These are phyloP conservation scores for Chenopodium berlandieri DNA, from an alignment of 148 eudicot genomes.

Conservation along the genomic window DNA sequence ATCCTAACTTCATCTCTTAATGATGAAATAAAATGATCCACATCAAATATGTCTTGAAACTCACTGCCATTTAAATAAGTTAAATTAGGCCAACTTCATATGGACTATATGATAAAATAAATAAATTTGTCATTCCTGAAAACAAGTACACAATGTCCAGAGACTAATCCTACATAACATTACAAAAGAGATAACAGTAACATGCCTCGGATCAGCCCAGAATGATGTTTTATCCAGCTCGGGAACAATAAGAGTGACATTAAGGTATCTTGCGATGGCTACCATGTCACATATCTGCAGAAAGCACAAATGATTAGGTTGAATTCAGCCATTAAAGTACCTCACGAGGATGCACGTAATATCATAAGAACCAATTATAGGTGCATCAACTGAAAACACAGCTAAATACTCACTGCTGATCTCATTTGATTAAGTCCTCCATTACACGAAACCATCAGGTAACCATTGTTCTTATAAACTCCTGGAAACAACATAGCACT, in stretches of 20 bases:
- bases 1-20: conserved; percentile 90
- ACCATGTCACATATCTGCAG: conserved; percentile 99
- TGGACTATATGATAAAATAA: background rate
- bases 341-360: conserved; percentile 1
- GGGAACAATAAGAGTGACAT: conserved; percentile 91
- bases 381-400: background rate
- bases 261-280: conserved; percentile 94
- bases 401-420: conserved; percentile 70
- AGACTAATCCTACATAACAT: conserved; percentile 24
- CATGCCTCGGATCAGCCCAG: conserved; percentile 99
- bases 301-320: background rate
- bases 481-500: conserved; percentile 42
- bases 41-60: conserved; percentile 91
- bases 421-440: conserved; percentile 99
- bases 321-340: background rate
- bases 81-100: conserved; percentile 15
- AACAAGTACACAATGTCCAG: conserved; percentile 7
- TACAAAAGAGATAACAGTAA: conserved; percentile 30
- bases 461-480: conserved; percentile 94
- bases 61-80: conserved; percentile 51
- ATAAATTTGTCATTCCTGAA: background rate
- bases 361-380: conserved; percentile 9
- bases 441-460: conserved; percentile 97
- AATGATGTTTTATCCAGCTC: conserved; percentile 94
- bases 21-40: conserved; percentile 80